Evolutionary conservation across 2,329 filamentous ascomycete genomes (phyloP).

Genomic region (Coleophoma crateriformis): DNA sequence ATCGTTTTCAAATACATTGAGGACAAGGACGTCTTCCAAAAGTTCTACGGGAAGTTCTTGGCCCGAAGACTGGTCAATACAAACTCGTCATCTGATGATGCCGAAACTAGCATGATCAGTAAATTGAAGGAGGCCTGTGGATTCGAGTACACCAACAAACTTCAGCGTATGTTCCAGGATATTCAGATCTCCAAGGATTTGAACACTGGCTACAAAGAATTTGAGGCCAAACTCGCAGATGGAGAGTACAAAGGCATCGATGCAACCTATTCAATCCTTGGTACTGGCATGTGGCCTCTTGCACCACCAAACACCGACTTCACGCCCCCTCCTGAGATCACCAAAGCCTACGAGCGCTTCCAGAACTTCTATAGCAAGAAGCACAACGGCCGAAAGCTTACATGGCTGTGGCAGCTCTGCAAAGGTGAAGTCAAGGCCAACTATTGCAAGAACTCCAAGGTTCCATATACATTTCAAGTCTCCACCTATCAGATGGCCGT

Average conservation of each 20-base stretch:
- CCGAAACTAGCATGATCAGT: constrained; percentile 98
- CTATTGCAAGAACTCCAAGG: constrained; percentile 84
- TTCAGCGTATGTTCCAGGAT: constrained; percentile 99
- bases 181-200: constrained; percentile 99
- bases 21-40: constrained; percentile 99
- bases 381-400: constrained; percentile 92
- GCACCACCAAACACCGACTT: constrained; percentile 84
- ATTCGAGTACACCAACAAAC: constrained; percentile 98
- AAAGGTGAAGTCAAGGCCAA: constrained; percentile 95
- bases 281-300: constrained; percentile 96
- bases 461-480: constrained; percentile 93
- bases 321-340: constrained; percentile 77
- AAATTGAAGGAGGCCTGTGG: constrained; percentile 98
- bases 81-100: constrained; percentile 93
- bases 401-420: constrained; percentile 97
- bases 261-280: constrained; percentile 85
- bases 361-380: constrained; percentile 90
- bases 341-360: constrained; percentile 85
- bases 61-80: constrained; percentile 91
- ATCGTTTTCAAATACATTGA: constrained; percentile 99
- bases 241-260: constrained; percentile 68
- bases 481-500: constrained; percentile 98
- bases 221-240: constrained; percentile 58
- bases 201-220: constrained; percentile 82
- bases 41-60: constrained; percentile 96